Percentiles rank a stretch among this genome's conserved stretches.
Conservation (phyloP, 2,329 filamentous ascomycete genomes). For the Talaromyces funiculosus region DNA sequence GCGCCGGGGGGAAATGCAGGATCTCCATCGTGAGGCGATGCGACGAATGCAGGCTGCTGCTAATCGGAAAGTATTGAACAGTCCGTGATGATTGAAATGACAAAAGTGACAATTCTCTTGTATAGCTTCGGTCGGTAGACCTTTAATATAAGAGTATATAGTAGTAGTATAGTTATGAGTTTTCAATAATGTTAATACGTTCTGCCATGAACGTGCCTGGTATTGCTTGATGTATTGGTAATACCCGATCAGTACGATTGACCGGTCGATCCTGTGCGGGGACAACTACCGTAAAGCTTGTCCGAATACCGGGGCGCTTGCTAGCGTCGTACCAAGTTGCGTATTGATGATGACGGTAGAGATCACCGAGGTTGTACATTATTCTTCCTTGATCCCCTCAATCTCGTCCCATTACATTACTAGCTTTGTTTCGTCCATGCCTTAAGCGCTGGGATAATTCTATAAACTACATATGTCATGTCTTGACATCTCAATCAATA, state of each 20-base stretch:
- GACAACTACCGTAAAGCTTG: not conserved
- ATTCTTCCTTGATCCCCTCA: not conserved
- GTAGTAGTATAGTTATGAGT: not conserved
- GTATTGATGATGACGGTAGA: not conserved
- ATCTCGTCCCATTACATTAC: not conserved
- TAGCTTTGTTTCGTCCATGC: not conserved
- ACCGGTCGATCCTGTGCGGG: not conserved
- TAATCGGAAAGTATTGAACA: constrained; percentile 26
- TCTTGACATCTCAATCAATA: not conserved
- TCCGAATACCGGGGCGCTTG: not conserved
- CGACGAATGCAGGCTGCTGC: constrained; percentile 66
- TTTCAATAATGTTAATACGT: not conserved
- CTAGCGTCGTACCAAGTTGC: not conserved
- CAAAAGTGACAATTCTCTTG: not conserved
- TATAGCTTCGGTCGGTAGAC: not conserved
- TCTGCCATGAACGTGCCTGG: not conserved
- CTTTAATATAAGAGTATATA: not conserved
- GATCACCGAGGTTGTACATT: not conserved
- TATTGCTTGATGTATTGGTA: not conserved
- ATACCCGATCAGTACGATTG: not conserved
- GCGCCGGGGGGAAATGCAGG: constrained; percentile 67
- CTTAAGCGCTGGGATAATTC: not conserved
- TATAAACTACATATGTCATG: not conserved
- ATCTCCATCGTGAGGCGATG: constrained; percentile 73
- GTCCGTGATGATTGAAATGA: not conserved